phyloP scores from a whole-genome alignment of 257 asterid genomes.

The Forsythia viridissima region DNA sequence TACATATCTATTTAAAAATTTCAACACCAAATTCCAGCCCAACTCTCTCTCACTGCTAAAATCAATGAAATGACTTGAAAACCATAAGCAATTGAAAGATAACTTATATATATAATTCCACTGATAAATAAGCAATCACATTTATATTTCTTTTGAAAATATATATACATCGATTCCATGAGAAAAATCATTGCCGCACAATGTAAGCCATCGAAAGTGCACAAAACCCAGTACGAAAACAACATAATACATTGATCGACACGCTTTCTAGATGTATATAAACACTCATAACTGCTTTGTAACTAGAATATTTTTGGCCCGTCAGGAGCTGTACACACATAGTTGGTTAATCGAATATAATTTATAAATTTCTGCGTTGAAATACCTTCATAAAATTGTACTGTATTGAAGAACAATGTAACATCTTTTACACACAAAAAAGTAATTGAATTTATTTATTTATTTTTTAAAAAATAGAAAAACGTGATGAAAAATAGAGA shows the following conservation, averaged over 20 bases:
- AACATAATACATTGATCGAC: too few species aligned
- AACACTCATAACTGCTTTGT: neutral
- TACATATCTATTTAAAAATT: neutral
- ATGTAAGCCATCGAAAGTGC: neutral
- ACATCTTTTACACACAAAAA: neutral
- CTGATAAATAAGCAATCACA: neutral
- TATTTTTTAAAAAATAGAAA: too few species aligned
- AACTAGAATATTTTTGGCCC: neutral
- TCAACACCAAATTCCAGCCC: neutral
- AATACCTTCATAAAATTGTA: neutral
- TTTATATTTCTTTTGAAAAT: neutral
- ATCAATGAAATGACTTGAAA: neutral
- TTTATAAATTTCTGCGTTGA: neutral
- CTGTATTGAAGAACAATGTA: neutral
- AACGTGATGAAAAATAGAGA: neutral
- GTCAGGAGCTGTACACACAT: neutral
- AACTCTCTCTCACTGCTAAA: constrained; percentile 16
- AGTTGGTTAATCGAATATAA: neutral
- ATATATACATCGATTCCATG: neutral
- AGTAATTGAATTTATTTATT: neutral
- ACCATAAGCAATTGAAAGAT: neutral
- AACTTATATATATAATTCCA: neutral
- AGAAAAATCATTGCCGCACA: neutral
- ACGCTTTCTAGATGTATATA: neutral
- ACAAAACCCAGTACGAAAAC: neutral